phyloP scores from a whole-genome alignment of 1,284 basidiomycete genomes.

The Lentinus polychrous region DNA sequence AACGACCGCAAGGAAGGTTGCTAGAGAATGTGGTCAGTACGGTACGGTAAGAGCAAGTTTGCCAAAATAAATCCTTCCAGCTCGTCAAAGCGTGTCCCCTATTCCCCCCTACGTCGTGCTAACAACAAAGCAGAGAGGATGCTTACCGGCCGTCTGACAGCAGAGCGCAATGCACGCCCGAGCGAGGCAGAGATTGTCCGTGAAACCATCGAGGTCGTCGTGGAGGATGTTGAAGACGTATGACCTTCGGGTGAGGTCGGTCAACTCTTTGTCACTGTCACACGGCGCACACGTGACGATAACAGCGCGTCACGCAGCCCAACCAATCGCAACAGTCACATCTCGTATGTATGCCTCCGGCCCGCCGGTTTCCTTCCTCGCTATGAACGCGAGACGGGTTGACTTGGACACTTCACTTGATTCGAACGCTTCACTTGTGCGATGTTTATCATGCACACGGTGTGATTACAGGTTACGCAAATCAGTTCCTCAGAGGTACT shows the following conservation, averaged over 20 bases:
- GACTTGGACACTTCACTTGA: no score
- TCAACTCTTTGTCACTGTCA: background rate
- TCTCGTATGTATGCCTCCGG: no score
- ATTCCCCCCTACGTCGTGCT: background rate
- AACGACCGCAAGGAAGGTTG: constrained; percentile 45
- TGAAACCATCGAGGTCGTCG: constrained; percentile 50
- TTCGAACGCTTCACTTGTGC: no score
- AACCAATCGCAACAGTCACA: no score
- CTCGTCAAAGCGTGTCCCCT: no score
- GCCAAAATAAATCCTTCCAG: background rate
- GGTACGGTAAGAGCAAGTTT: background rate
- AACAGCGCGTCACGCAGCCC: no score
- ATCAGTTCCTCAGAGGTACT: no score
- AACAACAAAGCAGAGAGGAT: background rate
- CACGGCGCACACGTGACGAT: no score
- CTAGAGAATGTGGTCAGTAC: background rate
- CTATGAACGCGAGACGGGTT: no score
- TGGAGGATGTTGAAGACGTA: constrained; percentile 14
- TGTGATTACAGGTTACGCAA: no score
- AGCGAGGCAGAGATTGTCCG: constrained; percentile 54
- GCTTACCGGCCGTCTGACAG: constrained; percentile 50
- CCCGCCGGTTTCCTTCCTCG: no score
- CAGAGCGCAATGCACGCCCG: constrained; percentile 52
- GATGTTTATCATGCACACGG: no score
- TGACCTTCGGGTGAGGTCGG: background rate